These are phyloP conservation scores for Thalia dealbata DNA, from an alignment of 176 grass and related monocot genomes.

Conservation along the genomic window DNA sequence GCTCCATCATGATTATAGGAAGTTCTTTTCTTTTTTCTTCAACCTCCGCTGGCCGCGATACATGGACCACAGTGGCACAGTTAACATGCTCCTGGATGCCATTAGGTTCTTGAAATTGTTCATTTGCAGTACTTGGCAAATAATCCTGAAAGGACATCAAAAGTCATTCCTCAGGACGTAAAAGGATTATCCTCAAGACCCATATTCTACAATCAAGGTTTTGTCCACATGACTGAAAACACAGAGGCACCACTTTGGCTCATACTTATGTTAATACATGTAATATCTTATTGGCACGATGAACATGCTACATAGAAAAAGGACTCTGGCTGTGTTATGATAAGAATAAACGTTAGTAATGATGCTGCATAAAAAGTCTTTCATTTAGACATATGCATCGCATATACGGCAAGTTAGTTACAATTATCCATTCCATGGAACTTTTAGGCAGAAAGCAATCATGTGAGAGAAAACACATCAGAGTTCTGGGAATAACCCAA, in stretches of 20 bases:
- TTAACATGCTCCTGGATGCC: conserved; percentile 20
- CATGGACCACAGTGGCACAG: conserved; percentile 60
- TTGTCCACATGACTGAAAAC: neutral
- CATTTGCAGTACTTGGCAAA: conserved; percentile 13
- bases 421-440: neutral
- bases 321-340: neutral
- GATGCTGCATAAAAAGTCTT: neutral
- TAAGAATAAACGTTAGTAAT: neutral
- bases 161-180: neutral
- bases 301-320: neutral
- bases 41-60: conserved; percentile 64
- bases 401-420: neutral
- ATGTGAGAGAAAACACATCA: neutral
- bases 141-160: conserved; percentile 33
- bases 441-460: neutral
- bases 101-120: conserved; percentile 7
- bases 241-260: neutral
- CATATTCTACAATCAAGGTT: neutral
- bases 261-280: neutral
- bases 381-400: neutral
- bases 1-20: conserved; percentile 99
- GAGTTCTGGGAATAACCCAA: neutral
- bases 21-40: conserved; percentile 80
- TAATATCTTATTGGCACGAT: too few relatives aligned
- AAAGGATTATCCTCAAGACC: neutral